These are phyloP conservation scores for Acacia acuminata DNA, from an alignment of 306 rosid species.

Conservation along the genomic window DNA sequence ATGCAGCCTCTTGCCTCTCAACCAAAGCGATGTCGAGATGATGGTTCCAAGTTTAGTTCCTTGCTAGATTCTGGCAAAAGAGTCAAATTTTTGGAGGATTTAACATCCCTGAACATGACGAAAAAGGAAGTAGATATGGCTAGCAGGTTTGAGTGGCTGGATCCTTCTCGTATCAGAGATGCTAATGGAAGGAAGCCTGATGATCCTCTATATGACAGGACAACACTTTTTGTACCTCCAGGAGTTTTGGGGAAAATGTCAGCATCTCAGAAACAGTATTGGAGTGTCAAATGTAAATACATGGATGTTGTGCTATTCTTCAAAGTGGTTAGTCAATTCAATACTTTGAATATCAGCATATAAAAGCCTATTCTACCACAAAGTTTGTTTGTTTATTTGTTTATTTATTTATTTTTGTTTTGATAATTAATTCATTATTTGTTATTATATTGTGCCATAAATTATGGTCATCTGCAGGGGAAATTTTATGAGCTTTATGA, in stretches of 20 bases:
- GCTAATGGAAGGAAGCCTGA: conserved; percentile 66
- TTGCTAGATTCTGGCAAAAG: conserved; percentile 61
- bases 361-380: background rate
- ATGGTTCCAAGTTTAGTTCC: conserved; percentile 39
- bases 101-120: conserved; percentile 38
- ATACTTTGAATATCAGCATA: conserved; percentile 21
- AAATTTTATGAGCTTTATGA: conserved; percentile 97
- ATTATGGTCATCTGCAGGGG: conserved; percentile 56
- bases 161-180: conserved; percentile 79
- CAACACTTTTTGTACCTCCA: conserved; percentile 77
- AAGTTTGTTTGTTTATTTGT: background rate
- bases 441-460: conserved; percentile 17
- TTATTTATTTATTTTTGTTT: background rate
- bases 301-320: conserved; percentile 90
- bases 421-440: conserved; percentile 23
- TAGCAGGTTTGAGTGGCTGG: conserved; percentile 94
- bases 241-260: conserved; percentile 79
- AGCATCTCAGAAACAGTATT: conserved; percentile 91
- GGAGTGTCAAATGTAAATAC: conserved; percentile 90
- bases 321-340: conserved; percentile 83
- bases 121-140: conserved; percentile 48
- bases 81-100: conserved; percentile 62
- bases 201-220: conserved; percentile 71
- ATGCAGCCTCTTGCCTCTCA: conserved; percentile 54
- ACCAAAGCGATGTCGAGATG: conserved; percentile 66